These are phyloP conservation scores for Starmerella vaccinii DNA, from an alignment of 805 yeast genomes.

Conservation along the genomic window DNA sequence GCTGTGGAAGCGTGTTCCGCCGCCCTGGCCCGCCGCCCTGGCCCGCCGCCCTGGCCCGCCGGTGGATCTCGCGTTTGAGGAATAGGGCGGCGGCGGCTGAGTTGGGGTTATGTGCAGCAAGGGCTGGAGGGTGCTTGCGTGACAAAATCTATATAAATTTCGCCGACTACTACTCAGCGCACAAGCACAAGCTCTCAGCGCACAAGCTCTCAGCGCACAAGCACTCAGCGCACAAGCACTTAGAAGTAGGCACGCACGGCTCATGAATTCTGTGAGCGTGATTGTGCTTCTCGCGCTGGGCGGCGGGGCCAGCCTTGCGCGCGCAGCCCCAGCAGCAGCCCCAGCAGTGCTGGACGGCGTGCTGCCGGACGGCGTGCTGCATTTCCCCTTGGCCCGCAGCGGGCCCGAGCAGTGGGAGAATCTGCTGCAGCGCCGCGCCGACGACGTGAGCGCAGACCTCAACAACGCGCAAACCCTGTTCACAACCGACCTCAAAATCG, in stretches of 20 bases:
- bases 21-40: background rate
- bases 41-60: background rate
- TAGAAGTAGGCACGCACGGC: too few relatives aligned
- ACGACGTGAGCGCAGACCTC: conserved; percentile 23
- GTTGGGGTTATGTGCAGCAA: conserved; percentile 3
- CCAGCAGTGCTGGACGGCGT: background rate
- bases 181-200: background rate
- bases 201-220: too few relatives aligned
- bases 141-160: background rate
- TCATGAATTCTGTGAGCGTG: background rate
- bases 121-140: background rate
- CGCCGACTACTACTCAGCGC: background rate
- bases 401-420: background rate
- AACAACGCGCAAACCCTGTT: conserved; percentile 26
- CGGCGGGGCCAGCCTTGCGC: background rate
- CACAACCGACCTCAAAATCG: conserved; percentile 35
- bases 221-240: too few relatives aligned
- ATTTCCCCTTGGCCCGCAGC: conserved; percentile 13
- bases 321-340: background rate
- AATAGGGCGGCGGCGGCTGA: conserved; percentile 8
- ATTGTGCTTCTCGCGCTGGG: background rate
- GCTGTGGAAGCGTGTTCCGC: background rate
- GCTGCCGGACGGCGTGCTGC: conserved; percentile 19
- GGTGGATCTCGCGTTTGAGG: background rate
- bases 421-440: conserved; percentile 9